Base-by-base conservation (phyloP, 208 protist genomes). In the Leishmania turanica region DNA sequence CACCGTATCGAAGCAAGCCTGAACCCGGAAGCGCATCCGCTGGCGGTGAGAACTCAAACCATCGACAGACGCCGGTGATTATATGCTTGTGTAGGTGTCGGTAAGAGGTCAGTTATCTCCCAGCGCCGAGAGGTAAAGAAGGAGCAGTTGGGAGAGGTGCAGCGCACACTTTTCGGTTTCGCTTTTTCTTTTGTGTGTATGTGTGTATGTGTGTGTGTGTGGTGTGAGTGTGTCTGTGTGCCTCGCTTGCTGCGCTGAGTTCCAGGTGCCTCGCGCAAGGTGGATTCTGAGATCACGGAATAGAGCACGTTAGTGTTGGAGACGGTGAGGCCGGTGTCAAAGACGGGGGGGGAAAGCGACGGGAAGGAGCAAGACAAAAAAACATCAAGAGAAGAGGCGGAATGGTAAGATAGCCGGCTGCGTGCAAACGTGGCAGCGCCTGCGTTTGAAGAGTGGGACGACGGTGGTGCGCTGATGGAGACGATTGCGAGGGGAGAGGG, bases 1-100 rank as follows among this genome's bases (percentile, higher is more conserved):
- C 8, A 19, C 62, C 3, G 82, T 85, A 47, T 73, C 56, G 54
- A 85, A 85, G 72, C 77, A 78, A 49, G 82, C 82, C 45, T 75
- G 71, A 31, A 85, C 77, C 5, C 49, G 75, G 56, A 75, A 85
- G 6, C 82, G 82, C 82, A 82, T 81, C 45, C 62, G 56, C 37
- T 65, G 17, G 49, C 56, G 37, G 2, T 34, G 53, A 24, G 34
- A 40, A 6, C 72, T 6, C 34, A 60, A 1, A n/a, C 51, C 21
- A 13, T 40, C 31, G 7, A 45, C 27, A 40, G 51, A 21, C 0
- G 19, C 27, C 24, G n/a, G 13, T 53, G 4, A 7, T 11, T 21
- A 13, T 8, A 51, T 54, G 27, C 54, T 4, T 47, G 45, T 53
- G 42, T 54, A 19, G 13, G 66, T 1, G 40, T 58, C 54, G 21